Evolutionary conservation across 495 filamentous ascomycete genomes (phyloP).

Genomic region (Penicillium pulvis): DNA sequence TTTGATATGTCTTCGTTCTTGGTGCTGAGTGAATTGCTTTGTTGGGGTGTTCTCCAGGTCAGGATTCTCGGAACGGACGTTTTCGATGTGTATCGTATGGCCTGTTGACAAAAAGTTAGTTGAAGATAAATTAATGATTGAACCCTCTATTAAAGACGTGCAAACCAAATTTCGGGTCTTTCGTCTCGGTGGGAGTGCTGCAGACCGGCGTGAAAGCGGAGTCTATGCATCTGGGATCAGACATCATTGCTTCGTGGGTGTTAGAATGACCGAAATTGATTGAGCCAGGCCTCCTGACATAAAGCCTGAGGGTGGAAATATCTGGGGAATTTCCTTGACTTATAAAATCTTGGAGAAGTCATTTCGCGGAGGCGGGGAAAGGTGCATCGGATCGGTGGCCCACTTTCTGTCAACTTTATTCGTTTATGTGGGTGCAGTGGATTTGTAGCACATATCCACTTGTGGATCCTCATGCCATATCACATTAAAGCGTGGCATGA

Average conservation of each 20-base stretch:
- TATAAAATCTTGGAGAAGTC: not conserved
- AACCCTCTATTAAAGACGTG: not conserved
- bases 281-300: not conserved
- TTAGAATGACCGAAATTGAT: not conserved
- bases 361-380: not conserved
- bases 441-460: too few species aligned
- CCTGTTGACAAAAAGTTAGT: not conserved
- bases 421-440: too few species aligned
- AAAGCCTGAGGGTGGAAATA: not conserved
- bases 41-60: not conserved
- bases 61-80: not conserved
- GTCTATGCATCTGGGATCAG: not conserved
- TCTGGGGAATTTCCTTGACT: not conserved
- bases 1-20: not conserved
- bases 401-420: not conserved
- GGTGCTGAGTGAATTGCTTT: not conserved
- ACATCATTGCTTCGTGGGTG: not conserved
- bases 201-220: not conserved
- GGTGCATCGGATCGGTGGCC: not conserved
- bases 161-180: not conserved
- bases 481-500: not conserved
- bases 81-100: not conserved
- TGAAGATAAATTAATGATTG: too few species aligned
- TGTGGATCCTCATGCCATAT: not conserved
- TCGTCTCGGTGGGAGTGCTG: not conserved